Conservation (phyloP, 1,284 basidiomycete genomes). For the Cryptococcus neoformans region DNA sequence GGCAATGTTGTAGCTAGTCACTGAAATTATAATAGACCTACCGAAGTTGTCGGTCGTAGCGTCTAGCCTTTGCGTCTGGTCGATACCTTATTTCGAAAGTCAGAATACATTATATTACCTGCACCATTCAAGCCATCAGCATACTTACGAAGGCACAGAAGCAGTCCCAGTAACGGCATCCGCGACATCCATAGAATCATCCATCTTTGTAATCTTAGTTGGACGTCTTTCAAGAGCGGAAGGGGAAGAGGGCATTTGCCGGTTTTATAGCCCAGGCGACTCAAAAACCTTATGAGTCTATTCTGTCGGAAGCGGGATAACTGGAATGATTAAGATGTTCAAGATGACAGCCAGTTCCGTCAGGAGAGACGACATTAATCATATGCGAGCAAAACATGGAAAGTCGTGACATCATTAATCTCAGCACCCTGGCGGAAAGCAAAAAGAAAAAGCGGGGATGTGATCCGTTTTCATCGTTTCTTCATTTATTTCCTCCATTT, state of each 20-base stretch:
- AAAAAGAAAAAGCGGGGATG: too few relatives aligned
- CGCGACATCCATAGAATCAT: slow-evolving; percentile 39
- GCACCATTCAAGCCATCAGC: neutral
- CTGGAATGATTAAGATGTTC: too few relatives aligned
- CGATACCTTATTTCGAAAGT: slow-evolving; percentile 34
- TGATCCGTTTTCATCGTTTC: too few relatives aligned
- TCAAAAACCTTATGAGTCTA: too few relatives aligned
- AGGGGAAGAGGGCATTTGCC: slow-evolving; percentile 14
- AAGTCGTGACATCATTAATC: too few relatives aligned
- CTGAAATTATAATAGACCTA: slow-evolving; percentile 41
- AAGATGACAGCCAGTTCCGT: too few relatives aligned
- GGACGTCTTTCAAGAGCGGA: slow-evolving; percentile 20
- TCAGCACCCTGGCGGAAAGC: too few relatives aligned
- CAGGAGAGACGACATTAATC: too few relatives aligned
- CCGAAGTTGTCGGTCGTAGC: slow-evolving; percentile 91
- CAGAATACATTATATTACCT: neutral
- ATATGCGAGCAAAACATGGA: too few relatives aligned
- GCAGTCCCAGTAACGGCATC: slow-evolving; percentile 30
- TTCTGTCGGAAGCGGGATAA: too few relatives aligned
- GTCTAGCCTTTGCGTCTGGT: slow-evolving; percentile 79
- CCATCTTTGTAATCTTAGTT: slow-evolving; percentile 43
- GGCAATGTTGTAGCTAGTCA: neutral
- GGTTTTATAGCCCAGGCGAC: neutral
- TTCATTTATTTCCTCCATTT: too few relatives aligned
- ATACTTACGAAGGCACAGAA: slow-evolving; percentile 35